Conservation (phyloP, 345 rosid species). For the Isatis tinctoria region DNA sequence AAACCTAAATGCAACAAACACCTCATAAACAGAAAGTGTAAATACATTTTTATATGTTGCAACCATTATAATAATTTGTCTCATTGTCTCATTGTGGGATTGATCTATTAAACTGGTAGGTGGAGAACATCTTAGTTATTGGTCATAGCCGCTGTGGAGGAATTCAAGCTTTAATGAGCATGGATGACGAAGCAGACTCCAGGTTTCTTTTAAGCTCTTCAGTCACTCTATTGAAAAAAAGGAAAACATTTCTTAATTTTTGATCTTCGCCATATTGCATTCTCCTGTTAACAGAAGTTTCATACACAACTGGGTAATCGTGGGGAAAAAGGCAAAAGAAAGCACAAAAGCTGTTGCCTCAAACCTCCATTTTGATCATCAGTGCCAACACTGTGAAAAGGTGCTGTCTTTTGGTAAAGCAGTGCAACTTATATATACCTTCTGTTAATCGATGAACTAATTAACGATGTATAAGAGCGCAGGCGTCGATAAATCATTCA, state of each 20-base stretch:
- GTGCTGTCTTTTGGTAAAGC: slow-evolving; percentile 32
- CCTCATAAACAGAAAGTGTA: not conserved
- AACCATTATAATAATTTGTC: slow-evolving; percentile 56
- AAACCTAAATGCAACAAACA: not conserved
- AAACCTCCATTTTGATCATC: slow-evolving; percentile 67
- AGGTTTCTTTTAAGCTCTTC: slow-evolving; percentile 46
- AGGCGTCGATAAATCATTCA: slow-evolving; percentile 79
- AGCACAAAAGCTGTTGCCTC: slow-evolving; percentile 64
- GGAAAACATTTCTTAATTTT: not conserved
- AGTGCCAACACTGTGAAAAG: slow-evolving; percentile 96
- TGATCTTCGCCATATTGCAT: not conserved
- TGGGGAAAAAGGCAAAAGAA: slow-evolving; percentile 74
- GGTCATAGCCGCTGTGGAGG: slow-evolving; percentile 99
- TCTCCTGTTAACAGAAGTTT: slow-evolving; percentile 49
- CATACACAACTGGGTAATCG: slow-evolving; percentile 74
- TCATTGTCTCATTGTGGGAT: slow-evolving; percentile 26
- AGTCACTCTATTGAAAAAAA: not conserved
- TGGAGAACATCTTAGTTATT: slow-evolving; percentile 75
- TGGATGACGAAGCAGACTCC: slow-evolving; percentile 66
- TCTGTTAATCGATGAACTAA: not conserved
- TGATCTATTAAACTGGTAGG: slow-evolving; percentile 42
- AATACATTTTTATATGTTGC: slow-evolving; percentile 40
- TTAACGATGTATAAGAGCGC: not conserved
- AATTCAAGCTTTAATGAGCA: slow-evolving; percentile 89
- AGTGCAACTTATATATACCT: not conserved